phyloP scores from a whole-genome alignment of 2,329 filamentous ascomycete genomes.

The Gyromitra esculenta region DNA sequence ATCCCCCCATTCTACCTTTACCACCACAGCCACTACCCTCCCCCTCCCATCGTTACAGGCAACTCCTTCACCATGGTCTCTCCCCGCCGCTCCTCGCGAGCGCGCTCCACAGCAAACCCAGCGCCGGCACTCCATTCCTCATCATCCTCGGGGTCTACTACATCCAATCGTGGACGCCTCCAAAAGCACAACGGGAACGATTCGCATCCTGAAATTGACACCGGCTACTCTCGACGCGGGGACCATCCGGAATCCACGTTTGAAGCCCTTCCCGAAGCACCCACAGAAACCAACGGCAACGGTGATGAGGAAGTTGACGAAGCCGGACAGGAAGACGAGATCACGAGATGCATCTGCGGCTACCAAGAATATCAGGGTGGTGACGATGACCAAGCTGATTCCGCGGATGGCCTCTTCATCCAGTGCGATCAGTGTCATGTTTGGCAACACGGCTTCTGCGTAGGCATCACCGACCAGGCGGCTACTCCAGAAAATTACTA shows the following conservation, averaged over 20 bases:
- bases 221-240: constrained; percentile 62
- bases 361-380: constrained; percentile 91
- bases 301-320: constrained; percentile 71
- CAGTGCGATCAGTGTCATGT: constrained; percentile 98
- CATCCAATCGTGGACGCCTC: constrained; percentile 70
- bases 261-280: constrained; percentile 66
- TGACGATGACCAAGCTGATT: constrained; percentile 75
- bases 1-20: constrained; percentile 45
- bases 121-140: constrained; percentile 78
- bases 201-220: constrained; percentile 67
- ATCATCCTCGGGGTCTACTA: constrained; percentile 75
- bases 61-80: constrained; percentile 66
- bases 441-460: constrained; percentile 98
- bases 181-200: constrained; percentile 57
- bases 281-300: constrained; percentile 68
- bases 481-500: constrained; percentile 97
- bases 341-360: constrained; percentile 94
- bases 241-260: constrained; percentile 55
- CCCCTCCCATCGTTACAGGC: constrained; percentile 65
- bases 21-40: constrained; percentile 46
- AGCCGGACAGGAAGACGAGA: constrained; percentile 77
- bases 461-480: constrained; percentile 94
- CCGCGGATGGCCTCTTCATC: constrained; percentile 93
- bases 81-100: constrained; percentile 90
- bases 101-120: constrained; percentile 77